These are phyloP conservation scores for Medicago arabica DNA, from an alignment of 306 rosid genomes.

Conservation along the genomic window DNA sequence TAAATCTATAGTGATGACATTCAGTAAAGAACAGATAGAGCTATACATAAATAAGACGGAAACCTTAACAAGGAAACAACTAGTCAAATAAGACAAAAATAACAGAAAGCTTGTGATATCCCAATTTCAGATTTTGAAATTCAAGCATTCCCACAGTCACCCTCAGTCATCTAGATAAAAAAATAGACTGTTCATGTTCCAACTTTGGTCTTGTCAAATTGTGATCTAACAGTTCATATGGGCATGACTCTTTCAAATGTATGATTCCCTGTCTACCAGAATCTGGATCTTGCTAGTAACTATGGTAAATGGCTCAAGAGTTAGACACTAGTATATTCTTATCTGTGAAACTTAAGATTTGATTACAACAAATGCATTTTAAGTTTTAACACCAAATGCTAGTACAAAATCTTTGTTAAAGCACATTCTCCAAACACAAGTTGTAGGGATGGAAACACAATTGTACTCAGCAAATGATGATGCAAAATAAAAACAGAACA, in stretches of 20 bases:
- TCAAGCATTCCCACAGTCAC: conserved; percentile 1
- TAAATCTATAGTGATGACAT: not conserved
- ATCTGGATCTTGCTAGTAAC: not conserved
- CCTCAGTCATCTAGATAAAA: not conserved
- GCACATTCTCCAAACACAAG: conserved; percentile 15
- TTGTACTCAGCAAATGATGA: not conserved
- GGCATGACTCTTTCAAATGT: not conserved
- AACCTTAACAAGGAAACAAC: not conserved
- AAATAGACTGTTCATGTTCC: not conserved
- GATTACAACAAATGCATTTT: not conserved
- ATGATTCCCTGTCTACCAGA: not conserved
- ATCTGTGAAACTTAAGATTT: not conserved
- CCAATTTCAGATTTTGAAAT: conserved; percentile 5
- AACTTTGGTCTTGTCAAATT: not conserved
- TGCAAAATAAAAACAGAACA: too few relatives aligned
- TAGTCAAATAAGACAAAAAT: not conserved
- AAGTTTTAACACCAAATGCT: conserved; percentile 11
- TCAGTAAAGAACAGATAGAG: not conserved
- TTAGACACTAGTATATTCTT: not conserved
- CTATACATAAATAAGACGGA: not conserved
- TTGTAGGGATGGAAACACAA: conserved; percentile 9
- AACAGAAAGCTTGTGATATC: conserved; percentile 6
- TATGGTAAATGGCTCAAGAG: not conserved
- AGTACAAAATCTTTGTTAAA: conserved; percentile 3
- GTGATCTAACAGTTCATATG: conserved; percentile 5